These are phyloP conservation scores for Auricularia sp. DNA, from an alignment of 768 basidiomycete species.

Conservation along the genomic window DNA sequence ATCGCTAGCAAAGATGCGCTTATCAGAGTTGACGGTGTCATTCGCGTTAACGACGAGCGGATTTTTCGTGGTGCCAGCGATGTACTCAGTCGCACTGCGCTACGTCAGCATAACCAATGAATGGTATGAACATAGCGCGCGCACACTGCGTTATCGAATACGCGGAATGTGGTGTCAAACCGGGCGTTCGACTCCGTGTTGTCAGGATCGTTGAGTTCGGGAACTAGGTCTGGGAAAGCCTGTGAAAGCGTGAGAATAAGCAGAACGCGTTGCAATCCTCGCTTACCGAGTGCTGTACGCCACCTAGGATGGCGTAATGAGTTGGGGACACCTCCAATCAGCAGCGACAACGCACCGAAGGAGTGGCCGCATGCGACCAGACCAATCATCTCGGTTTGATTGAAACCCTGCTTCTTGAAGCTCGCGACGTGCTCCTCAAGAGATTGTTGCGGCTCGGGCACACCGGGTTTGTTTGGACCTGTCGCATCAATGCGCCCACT, in stretches of 20 bases:
- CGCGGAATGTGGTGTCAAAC: slow-evolving; percentile 30
- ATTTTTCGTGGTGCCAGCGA: slow-evolving; percentile 29
- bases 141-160: slow-evolving; percentile 34
- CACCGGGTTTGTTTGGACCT: slow-evolving; percentile 27
- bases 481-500: slow-evolving; percentile 34
- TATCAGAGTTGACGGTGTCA: slow-evolving; percentile 28
- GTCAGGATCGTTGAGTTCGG: slow-evolving; percentile 3
- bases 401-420: slow-evolving; percentile 35
- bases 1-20: slow-evolving; percentile 30
- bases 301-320: slow-evolving; percentile 7
- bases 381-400: slow-evolving; percentile 37
- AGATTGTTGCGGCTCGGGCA: slow-evolving; percentile 34
- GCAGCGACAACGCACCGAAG: slow-evolving; percentile 20
- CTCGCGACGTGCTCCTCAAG: slow-evolving; percentile 28
- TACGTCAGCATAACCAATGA: no score
- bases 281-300: slow-evolving; percentile 38
- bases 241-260: not conserved
- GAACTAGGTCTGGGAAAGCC: slow-evolving; percentile 5
- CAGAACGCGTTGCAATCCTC: not conserved
- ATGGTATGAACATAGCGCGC: not conserved
- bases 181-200: slow-evolving; percentile 13
- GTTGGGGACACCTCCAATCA: not conserved
- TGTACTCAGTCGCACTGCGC: slow-evolving; percentile 29
- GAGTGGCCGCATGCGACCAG: slow-evolving; percentile 44
- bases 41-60: slow-evolving; percentile 28